phyloP scores from a whole-genome alignment of 306 rosid species.

The Rubus idaeus region DNA sequence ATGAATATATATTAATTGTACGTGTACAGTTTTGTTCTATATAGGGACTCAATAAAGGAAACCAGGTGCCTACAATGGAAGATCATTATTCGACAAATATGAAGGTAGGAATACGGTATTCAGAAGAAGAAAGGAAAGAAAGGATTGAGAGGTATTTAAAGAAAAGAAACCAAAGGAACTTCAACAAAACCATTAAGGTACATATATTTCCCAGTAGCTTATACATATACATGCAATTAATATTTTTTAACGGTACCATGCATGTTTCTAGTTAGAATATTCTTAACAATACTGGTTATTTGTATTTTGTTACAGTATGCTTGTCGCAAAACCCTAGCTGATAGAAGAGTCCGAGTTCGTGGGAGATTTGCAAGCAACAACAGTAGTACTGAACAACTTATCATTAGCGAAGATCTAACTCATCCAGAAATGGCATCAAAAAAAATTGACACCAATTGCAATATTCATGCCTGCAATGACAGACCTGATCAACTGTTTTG shows the following conservation, averaged over 20 bases:
- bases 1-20: conserved; percentile 10
- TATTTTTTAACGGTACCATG: too few relatives aligned
- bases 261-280: background rate
- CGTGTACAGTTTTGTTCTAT: background rate
- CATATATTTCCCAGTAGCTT: background rate
- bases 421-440: conserved; percentile 28
- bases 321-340: conserved; percentile 94
- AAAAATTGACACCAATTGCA: too few relatives aligned
- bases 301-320: conserved; percentile 56
- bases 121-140: conserved; percentile 90
- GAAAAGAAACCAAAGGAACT: conserved; percentile 96
- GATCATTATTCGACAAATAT: conserved; percentile 53
- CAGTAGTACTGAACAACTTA: conserved; percentile 42
- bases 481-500: conserved; percentile 25
- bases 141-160: conserved; percentile 81
- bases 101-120: conserved; percentile 69
- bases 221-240: background rate
- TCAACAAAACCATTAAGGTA: conserved; percentile 66
- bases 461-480: conserved; percentile 21
- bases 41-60: conserved; percentile 56
- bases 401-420: conserved; percentile 25
- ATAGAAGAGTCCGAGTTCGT: conserved; percentile 84
- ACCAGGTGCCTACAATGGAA: conserved; percentile 50
- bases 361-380: conserved; percentile 90
- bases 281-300: background rate